phyloP scores from a whole-genome alignment of 768 basidiomycete genomes.

The Boletus edulis region DNA sequence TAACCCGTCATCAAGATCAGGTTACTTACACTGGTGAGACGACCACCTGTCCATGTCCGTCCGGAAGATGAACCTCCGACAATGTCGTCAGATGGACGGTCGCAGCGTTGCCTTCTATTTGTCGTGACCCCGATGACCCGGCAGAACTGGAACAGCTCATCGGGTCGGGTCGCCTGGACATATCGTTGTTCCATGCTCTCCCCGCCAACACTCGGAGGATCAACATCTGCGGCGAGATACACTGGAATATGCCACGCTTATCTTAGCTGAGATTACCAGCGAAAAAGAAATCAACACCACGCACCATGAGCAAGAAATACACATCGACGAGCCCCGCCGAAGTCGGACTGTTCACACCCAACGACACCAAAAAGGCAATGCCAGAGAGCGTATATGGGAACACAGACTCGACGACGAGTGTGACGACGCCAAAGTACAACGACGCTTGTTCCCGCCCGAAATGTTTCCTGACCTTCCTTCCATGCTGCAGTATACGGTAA shows the following conservation, averaged over 20 bases:
- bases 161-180: neutral
- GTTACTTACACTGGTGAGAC: neutral
- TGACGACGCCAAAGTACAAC: slow-evolving; percentile 11
- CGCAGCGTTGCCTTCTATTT: neutral
- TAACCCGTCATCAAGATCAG: neutral
- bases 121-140: neutral
- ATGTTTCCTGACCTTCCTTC: neutral
- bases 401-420: slow-evolving; percentile 22
- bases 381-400: slow-evolving; percentile 24
- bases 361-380: slow-evolving; percentile 21
- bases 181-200: slow-evolving; percentile 11
- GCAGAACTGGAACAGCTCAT: slow-evolving; percentile 9
- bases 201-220: slow-evolving; percentile 23
- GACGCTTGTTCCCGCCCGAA: slow-evolving; percentile 20
- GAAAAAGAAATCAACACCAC: neutral
- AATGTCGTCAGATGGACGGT: neutral
- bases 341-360: slow-evolving; percentile 3
- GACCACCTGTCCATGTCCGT: neutral
- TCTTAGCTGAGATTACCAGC: too few relatives aligned
- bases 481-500: slow-evolving; percentile 16
- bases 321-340: slow-evolving; percentile 10
- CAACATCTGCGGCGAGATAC: slow-evolving; percentile 27
- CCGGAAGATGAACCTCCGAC: neutral
- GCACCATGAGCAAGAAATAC: slow-evolving; percentile 24
- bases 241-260: slow-evolving; percentile 8